Evolutionary conservation across 2,329 filamentous ascomycete genomes (phyloP).

Genomic region (Pseudogymnoascus sp.): DNA sequence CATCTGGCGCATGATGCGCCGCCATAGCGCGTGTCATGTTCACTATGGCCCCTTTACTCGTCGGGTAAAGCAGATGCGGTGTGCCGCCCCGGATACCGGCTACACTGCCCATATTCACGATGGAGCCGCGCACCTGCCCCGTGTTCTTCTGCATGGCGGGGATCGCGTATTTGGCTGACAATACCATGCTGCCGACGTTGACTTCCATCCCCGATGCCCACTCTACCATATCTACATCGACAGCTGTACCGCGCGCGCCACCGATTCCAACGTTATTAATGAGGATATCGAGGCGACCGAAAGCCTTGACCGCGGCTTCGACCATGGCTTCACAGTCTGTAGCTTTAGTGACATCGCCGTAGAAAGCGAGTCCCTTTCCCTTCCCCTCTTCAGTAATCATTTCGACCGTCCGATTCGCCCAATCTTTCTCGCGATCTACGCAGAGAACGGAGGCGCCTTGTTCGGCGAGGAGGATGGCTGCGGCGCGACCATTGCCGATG

Average conservation of each 20-base stretch:
- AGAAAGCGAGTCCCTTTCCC: conserved; percentile 36
- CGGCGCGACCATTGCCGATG: conserved; percentile 53
- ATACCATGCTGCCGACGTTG: conserved; percentile 59
- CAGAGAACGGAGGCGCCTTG: conserved; percentile 53
- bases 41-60: conserved; percentile 42
- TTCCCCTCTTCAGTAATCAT: conserved; percentile 34
- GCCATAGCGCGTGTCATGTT: conserved; percentile 51
- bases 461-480: conserved; percentile 50
- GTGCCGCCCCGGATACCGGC: conserved; percentile 45
- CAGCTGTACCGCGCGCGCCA: conserved; percentile 51
- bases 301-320: conserved; percentile 37
- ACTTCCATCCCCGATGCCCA: conserved; percentile 52
- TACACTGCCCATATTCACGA: conserved; percentile 58
- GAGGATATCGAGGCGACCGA: conserved; percentile 54
- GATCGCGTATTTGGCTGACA: conserved; percentile 55
- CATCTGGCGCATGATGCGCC: conserved; percentile 42
- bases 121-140: conserved; percentile 39
- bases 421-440: conserved; percentile 41
- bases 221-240: conserved; percentile 50
- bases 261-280: conserved; percentile 59
- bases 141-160: conserved; percentile 51
- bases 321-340: conserved; percentile 32
- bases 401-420: conserved; percentile 44
- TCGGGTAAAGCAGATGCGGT: conserved; percentile 39
- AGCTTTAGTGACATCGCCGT: conserved; percentile 48